These are phyloP conservation scores for Nephromyces sp. DNA, from an alignment of 169 alveolate genomes.

Conservation along the genomic window DNA sequence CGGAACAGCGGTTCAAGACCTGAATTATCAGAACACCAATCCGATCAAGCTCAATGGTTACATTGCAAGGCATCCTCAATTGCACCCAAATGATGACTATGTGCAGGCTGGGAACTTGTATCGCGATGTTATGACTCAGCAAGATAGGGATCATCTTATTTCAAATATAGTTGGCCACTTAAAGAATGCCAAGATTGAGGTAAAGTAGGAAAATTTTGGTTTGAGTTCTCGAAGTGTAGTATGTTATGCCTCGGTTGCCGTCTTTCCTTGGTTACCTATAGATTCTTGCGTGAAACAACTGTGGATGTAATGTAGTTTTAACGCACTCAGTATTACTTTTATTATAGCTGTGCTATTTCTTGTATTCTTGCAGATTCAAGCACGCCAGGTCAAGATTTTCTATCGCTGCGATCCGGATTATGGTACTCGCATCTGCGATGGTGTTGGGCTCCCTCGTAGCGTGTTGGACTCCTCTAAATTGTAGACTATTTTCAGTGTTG, in stretches of 20 bases:
- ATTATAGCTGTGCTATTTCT: not conserved
- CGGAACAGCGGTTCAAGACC: constrained; percentile 33
- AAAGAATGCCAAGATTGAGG: not conserved
- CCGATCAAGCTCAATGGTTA: not conserved
- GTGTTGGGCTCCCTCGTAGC: constrained; percentile 1
- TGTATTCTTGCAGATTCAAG: constrained; percentile 4
- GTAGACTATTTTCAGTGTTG: too few relatives aligned
- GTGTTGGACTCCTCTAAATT: not conserved
- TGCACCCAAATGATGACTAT: constrained; percentile 6
- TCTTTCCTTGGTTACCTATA: not conserved
- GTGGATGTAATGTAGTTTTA: too few relatives aligned
- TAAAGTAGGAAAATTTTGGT: too few relatives aligned
- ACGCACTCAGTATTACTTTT: too few relatives aligned
- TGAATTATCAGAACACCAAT: not conserved
- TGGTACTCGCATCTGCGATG: constrained; percentile 4
- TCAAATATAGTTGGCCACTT: constrained; percentile 5
- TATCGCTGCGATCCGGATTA: constrained; percentile 15
- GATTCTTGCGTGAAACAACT: too few relatives aligned
- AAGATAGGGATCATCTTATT: constrained; percentile 2
- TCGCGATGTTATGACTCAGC: not conserved
- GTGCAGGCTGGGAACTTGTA: not conserved
- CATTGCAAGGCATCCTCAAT: constrained; percentile 8
- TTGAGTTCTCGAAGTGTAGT: too few relatives aligned
- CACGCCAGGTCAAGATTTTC: constrained; percentile 13
- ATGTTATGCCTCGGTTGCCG: not conserved